Base-by-base conservation (phyloP, 2,329 filamentous ascomycete species). In the Sordariomycetes sp. region DNA sequence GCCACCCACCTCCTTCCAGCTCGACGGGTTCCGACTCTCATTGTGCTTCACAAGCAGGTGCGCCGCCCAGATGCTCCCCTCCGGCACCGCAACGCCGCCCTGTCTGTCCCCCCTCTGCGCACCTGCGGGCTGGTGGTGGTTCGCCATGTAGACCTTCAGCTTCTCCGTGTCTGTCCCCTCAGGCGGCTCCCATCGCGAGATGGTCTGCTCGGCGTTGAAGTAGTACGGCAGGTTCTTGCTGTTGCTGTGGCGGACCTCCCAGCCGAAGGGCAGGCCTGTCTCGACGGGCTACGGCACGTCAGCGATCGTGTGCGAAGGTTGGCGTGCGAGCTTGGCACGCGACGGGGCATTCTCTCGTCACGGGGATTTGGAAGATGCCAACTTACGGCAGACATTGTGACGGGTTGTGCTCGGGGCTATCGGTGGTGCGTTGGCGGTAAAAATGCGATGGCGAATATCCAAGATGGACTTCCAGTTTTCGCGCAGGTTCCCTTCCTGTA, bases 221-320 rank as follows among this genome's bases (percentile, higher is more conserved):
- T 97, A 99, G 79, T 99, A 99, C 42, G 94, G 94, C 39, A 97
- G 86, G 74, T 95, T 95, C 78, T 96, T 97, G 72, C 90, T 95
- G 77, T 96, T 95, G 72, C 90, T 96, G 76, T 95, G 90, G 70
- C 94, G 90, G 68, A 99, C 90, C 76, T 97, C 94, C 91, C 92
- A 96, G 70, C 85, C 84, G 54, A 83, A 71, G 61, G 91, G 91
- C 62, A 96, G 83, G 69, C 92, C 92, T 64, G 86, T 85, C 58
- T 90, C 87, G 34, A 56, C 50, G 45, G 50, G 55, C 56, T 59
- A 2, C 6, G 39, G 6, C 13, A 13, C 10, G 36, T 17, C 15
- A 17, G 5, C 8, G 15, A 17, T 52, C 28, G 3, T 32, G 28
- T 8, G 28, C 28, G 28, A 8, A 32, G 28, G 4, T 32, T 32